phyloP scores from a whole-genome alignment of 2,329 filamentous ascomycete genomes.

The Penicillium brasilianum region DNA sequence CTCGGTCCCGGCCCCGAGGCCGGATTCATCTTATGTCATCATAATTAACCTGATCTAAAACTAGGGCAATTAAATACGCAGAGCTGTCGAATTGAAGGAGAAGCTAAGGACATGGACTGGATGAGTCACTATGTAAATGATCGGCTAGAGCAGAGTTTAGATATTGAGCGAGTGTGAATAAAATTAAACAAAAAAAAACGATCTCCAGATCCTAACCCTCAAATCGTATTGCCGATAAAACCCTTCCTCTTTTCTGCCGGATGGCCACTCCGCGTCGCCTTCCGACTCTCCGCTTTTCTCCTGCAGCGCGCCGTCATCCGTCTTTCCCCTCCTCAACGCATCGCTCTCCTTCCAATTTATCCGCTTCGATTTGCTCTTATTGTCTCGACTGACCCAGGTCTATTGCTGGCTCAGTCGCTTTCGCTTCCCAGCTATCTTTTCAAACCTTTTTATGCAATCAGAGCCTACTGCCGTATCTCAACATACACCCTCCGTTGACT shows the following conservation, averaged over 20 bases:
- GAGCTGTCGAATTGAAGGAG: no score
- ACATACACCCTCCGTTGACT: conserved; percentile 49
- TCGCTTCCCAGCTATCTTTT: conserved; percentile 35
- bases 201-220: no score
- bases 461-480: conserved; percentile 58
- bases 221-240: background rate
- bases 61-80: no score
- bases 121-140: no score
- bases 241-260: conserved; percentile 10
- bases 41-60: no score
- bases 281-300: conserved; percentile 13
- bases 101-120: no score
- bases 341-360: conserved; percentile 17
- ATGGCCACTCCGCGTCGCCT: conserved; percentile 27
- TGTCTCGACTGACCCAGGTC: conserved; percentile 56
- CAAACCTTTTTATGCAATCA: conserved; percentile 68
- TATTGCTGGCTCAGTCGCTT: conserved; percentile 61
- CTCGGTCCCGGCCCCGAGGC: no score
- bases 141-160: no score
- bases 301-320: conserved; percentile 13
- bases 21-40: no score
- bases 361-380: conserved; percentile 5
- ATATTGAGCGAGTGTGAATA: no score
- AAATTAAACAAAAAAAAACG: no score
- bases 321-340: conserved; percentile 20